Evolutionary conservation across 208 protist genomes (phyloP), one percentile per base, ranked within the genome.

Genomic region (Leishmania major): DNA sequence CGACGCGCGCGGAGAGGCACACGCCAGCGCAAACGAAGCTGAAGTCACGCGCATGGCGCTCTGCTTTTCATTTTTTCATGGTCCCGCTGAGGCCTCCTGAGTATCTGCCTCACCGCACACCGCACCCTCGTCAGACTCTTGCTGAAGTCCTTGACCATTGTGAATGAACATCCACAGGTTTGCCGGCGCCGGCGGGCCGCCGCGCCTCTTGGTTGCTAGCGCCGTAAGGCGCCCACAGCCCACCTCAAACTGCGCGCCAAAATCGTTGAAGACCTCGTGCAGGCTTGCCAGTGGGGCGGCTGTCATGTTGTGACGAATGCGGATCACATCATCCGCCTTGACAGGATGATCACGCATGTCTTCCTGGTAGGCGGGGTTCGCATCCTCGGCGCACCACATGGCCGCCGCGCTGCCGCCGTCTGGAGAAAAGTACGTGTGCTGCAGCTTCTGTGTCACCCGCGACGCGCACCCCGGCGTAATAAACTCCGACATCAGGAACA

Each of bases 81-180:
- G 43, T 31, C 19, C 66, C n/a, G 31, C 74, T 55, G 74, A 62
- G 15, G 53, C 19, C 57, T 25, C 37, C 22, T 15, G 74, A 28
- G 40, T 35, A 55, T 47, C 60, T 43, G 43, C 73, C 3, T 17
- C 47, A 45, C 7, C 64, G 47, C 19, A 5, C 59, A 53, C 59
- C 40, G 40, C 70, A n/a, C 76, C 35, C 53, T 83, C 47, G 31
- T 37, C 75, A 35, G 55, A 49, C 10, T 81, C 73, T 28, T 70
- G n/a, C 62, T 77, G 75, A 40, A 31, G 75, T 5, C 84, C 84
- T 55, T 96, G 85, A 0, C 90, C 91, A 37, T 84, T 87, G 80
- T 94, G 91, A 62, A 97, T 90, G 84, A 97, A 96, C 55, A 88
- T 93, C 94, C 94, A 97, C 62, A 89, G 86, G 59, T 97, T 97